phyloP scores from a whole-genome alignment of 2,329 filamentous ascomycete genomes.

The Ilyonectria sp. region DNA sequence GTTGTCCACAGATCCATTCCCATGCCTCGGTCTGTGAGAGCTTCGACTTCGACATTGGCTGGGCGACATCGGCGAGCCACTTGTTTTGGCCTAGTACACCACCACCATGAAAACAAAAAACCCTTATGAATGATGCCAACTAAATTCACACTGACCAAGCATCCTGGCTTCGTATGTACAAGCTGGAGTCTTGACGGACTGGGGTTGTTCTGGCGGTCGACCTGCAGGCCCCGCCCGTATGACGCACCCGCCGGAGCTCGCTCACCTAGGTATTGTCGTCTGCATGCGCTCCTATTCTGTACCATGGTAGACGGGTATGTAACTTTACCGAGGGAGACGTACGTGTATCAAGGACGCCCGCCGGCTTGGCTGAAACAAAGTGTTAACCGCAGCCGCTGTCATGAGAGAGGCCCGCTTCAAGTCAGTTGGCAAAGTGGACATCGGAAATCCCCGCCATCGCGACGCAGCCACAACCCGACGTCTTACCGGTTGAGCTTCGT shows the following conservation, averaged over 20 bases:
- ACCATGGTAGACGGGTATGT: neutral
- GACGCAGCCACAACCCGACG: neutral
- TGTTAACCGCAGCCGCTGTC: neutral
- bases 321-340: neutral
- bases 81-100: constrained; percentile 10
- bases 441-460: neutral
- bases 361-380: neutral
- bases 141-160: neutral
- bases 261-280: neutral
- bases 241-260: neutral
- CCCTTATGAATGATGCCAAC: neutral
- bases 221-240: neutral
- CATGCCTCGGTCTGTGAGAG: constrained; percentile 4
- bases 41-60: constrained; percentile 2
- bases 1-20: constrained; percentile 5
- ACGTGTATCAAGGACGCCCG: neutral
- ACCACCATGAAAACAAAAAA: constrained; percentile 1
- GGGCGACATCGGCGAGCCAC: constrained; percentile 4
- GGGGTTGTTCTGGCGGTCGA: neutral
- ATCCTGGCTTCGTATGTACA: neutral
- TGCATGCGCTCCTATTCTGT: neutral
- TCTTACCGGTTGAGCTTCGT: neutral
- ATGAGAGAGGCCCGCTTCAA: neutral
- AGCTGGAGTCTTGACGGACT: neutral
- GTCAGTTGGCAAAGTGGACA: neutral